These are phyloP conservation scores for Astrocystis sublimbata DNA, from an alignment of 495 filamentous ascomycete species.

Conservation along the genomic window DNA sequence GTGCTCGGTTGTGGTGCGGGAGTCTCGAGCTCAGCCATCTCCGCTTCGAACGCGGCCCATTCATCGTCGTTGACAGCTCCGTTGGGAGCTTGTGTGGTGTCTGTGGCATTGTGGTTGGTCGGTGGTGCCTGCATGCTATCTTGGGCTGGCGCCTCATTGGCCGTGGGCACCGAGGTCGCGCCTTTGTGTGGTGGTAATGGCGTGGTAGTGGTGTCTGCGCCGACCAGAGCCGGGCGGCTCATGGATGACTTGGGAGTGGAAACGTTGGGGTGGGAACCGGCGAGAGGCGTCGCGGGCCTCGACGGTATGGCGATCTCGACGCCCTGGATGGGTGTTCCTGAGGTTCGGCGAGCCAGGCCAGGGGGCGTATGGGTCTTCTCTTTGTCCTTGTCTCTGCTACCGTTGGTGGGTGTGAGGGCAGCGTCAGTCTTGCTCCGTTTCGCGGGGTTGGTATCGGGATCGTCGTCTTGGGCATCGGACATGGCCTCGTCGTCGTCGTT, in stretches of 20 bases:
- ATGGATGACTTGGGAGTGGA: slow-evolving; percentile 39
- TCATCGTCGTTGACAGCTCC: slow-evolving; percentile 71
- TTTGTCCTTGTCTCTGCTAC: slow-evolving; percentile 14
- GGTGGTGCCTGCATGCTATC: slow-evolving; percentile 20
- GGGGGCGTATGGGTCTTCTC: slow-evolving; percentile 37
- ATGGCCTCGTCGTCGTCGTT: slow-evolving; percentile 41
- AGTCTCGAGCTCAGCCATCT: slow-evolving; percentile 60
- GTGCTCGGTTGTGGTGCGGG: slow-evolving; percentile 19
- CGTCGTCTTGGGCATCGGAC: slow-evolving; percentile 32
- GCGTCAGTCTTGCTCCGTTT: slow-evolving; percentile 44
- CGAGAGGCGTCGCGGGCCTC: slow-evolving; percentile 52
- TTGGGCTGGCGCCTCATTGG: slow-evolving; percentile 22
- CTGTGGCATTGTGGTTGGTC: slow-evolving; percentile 10
- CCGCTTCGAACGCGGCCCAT: slow-evolving; percentile 90
- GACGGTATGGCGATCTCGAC: slow-evolving; percentile 59
- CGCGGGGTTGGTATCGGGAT: slow-evolving; percentile 41
- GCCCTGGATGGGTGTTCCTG: slow-evolving; percentile 43
- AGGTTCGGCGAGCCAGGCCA: slow-evolving; percentile 33
- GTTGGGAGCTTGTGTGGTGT: slow-evolving; percentile 16
- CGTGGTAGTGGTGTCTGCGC: slow-evolving; percentile 26
- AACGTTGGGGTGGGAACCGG: slow-evolving; percentile 27
- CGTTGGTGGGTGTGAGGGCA: not conserved
- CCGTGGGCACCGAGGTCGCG: slow-evolving; percentile 19
- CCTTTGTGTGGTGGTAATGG: slow-evolving; percentile 6
- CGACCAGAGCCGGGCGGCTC: slow-evolving; percentile 42